phyloP scores from a whole-genome alignment of 139 green algal species.

The Nannochloris sp. region DNA sequence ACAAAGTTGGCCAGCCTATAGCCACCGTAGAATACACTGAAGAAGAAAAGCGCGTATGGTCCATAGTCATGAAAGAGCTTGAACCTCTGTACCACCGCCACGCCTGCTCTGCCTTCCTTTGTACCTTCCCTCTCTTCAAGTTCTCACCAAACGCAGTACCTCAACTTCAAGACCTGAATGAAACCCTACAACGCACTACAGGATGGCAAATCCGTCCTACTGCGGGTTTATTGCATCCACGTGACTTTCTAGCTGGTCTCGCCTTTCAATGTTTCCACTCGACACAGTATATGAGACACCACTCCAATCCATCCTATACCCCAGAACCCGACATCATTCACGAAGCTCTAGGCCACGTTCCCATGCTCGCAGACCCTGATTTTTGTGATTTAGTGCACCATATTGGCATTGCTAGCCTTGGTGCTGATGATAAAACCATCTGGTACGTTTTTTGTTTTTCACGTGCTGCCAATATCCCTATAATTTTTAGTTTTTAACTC shows the following conservation, averaged over 20 bases:
- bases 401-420: slow-evolving; percentile 78
- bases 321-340: slow-evolving; percentile 87
- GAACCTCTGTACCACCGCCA: slow-evolving; percentile 53
- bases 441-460: too few relatives aligned
- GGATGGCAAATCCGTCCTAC: slow-evolving; percentile 74
- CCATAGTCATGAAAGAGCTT: slow-evolving; percentile 55
- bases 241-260: slow-evolving; percentile 90
- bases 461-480: slow-evolving; percentile 64
- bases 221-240: slow-evolving; percentile 82
- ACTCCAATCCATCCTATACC: slow-evolving; percentile 59
- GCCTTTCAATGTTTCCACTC: slow-evolving; percentile 83
- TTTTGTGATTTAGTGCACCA: slow-evolving; percentile 71
- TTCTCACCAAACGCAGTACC: slow-evolving; percentile 53
- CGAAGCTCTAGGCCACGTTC: slow-evolving; percentile 78
- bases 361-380: slow-evolving; percentile 73
- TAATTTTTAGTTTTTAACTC: background rate
- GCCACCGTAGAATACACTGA: slow-evolving; percentile 60
- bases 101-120: slow-evolving; percentile 57
- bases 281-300: slow-evolving; percentile 81
- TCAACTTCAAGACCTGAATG: slow-evolving; percentile 61
- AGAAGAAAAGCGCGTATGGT: slow-evolving; percentile 68
- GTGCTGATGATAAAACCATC: slow-evolving; percentile 74
- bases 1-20: slow-evolving; percentile 66
- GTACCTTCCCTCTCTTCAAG: slow-evolving; percentile 46
- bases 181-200: slow-evolving; percentile 43